Evolutionary conservation across 805 yeast genomes (phyloP), one percentile per base, ranked within the genome.

Genomic region (Millerago galiae): DNA sequence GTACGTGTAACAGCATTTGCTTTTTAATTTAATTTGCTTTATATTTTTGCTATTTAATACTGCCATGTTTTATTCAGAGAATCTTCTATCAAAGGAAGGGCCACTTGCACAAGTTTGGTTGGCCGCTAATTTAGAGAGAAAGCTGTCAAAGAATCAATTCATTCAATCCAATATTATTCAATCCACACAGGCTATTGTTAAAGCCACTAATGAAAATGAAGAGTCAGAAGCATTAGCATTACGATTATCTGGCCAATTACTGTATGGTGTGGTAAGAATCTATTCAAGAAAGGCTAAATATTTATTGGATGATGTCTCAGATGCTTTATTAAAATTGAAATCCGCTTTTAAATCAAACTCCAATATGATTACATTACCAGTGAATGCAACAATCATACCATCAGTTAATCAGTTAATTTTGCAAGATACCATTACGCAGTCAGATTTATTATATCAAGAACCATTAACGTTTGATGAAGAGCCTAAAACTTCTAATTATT

Each of bases 41-140:
- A 16, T 27, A 15, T 38, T 81, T 80, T 79, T 34, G n/a, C 25
- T n/a, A 25, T 15, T n/a, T 30, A 30, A 30, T 15, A 30, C 12
- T 16, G 15, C 17, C 17, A 74, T 75, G 80, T 68, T 72, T 50
- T 71, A 65, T 46, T 68, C 79, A 2, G 79, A 75, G 41, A 67
- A 68, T 38, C 60, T 79, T 27, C 67, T 81, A 16, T 70, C 85
- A 2, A 80, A 77, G 46, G 81, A 81, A 56, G 95, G 95, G 3
- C 95, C 95, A 1, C 67, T 89, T 46, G 95, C 95, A 3, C 85
- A 82, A 50, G 89, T 88, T 8, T 89, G 96, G 96, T 70, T 89
- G 37, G 96, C 96, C 9, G 91, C 96, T 16, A 89, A 86, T 58
- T 73, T 89, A 63, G 95, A 89, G 52, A 77, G 79, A 53, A 82